These are phyloP conservation scores for Penicillium argentinense DNA, from an alignment of 495 filamentous ascomycete species.

Conservation along the genomic window DNA sequence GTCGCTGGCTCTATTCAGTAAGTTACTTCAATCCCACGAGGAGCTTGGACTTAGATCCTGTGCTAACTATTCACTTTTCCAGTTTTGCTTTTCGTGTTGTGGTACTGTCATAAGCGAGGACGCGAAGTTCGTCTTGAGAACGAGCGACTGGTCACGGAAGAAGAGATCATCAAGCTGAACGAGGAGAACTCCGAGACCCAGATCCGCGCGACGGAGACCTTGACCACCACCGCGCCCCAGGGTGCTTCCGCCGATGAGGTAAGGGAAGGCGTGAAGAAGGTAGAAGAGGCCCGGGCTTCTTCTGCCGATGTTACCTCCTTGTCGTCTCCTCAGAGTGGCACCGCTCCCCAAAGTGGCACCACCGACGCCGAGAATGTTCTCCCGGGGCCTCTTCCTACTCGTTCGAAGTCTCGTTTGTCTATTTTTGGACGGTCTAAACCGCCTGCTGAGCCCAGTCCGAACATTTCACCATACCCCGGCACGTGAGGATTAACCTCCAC, in stretches of 20 bases:
- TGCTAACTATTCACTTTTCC: conserved; percentile 1
- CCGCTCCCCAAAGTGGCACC: conserved; percentile 5
- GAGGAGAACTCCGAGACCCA: conserved; percentile 26
- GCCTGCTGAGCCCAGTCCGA: conserved; percentile 20
- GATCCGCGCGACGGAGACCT: conserved; percentile 43
- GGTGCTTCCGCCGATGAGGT: conserved; percentile 45
- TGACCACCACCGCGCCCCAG: conserved; percentile 46
- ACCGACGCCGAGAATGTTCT: conserved; percentile 11
- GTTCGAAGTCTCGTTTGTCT: conserved; percentile 36
- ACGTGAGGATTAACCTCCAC: conserved; percentile 25
- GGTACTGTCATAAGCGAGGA: conserved; percentile 96
- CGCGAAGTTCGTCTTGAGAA: conserved; percentile 76
- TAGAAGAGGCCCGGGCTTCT: conserved; percentile 33
- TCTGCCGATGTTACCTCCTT: conserved; percentile 9
- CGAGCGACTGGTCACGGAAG: conserved; percentile 58
- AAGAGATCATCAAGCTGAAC: conserved; percentile 46
- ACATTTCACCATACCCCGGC: conserved; percentile 43
- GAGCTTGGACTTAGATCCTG: not conserved
- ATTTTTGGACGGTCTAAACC: conserved; percentile 31
- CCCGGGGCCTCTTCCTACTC: conserved; percentile 20
- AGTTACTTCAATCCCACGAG: conserved; percentile 36
- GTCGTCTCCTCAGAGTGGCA: conserved; percentile 6
- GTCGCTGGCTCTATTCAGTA: conserved; percentile 81
- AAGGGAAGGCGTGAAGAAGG: conserved; percentile 41
- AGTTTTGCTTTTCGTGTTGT: conserved; percentile 89